Conservation (phyloP, 1,284 basidiomycete genomes). For the Erythrobasidium hasegawianum region DNA sequence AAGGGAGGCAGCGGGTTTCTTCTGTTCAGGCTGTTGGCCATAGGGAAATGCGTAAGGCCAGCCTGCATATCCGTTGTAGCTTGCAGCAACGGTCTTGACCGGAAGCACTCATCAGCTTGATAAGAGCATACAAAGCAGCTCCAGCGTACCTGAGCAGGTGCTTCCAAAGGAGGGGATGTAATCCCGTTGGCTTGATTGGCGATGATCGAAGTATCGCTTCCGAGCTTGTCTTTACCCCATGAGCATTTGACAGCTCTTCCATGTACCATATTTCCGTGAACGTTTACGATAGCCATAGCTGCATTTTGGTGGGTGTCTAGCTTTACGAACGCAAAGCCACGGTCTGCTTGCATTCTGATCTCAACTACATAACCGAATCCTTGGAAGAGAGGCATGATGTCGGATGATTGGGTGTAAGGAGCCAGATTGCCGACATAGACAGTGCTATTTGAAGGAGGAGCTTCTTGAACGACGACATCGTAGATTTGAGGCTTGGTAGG, state of each 20-base stretch:
- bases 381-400: slow-evolving; percentile 93
- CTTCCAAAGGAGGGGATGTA: slow-evolving; percentile 1
- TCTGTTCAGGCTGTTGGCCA: background rate
- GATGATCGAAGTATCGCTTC: slow-evolving; percentile 27
- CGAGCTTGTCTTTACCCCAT: slow-evolving; percentile 92
- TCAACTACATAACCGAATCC: slow-evolving; percentile 96
- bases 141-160: background rate
- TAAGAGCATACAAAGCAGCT: too few species aligned
- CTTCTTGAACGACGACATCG: slow-evolving; percentile 80
- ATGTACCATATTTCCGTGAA: slow-evolving; percentile 92
- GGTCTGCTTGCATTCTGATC: slow-evolving; percentile 96
- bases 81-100: background rate
- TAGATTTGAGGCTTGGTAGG: slow-evolving; percentile 63
- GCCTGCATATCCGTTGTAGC: slow-evolving; percentile 10
- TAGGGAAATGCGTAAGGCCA: slow-evolving; percentile 21
- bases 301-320: slow-evolving; percentile 96
- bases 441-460: slow-evolving; percentile 85
- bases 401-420: slow-evolving; percentile 88
- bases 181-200: slow-evolving; percentile 21
- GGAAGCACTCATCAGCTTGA: too few species aligned
- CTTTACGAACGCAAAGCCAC: slow-evolving; percentile 97
- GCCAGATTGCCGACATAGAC: slow-evolving; percentile 98
- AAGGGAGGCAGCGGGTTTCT: background rate
- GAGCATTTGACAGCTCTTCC: slow-evolving; percentile 93
- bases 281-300: slow-evolving; percentile 90